A percentile compares a stretch with the other conserved stretches of the same genome.
Conservation (phyloP, 164 flowering plant genomes). For the Sedum album region DNA sequence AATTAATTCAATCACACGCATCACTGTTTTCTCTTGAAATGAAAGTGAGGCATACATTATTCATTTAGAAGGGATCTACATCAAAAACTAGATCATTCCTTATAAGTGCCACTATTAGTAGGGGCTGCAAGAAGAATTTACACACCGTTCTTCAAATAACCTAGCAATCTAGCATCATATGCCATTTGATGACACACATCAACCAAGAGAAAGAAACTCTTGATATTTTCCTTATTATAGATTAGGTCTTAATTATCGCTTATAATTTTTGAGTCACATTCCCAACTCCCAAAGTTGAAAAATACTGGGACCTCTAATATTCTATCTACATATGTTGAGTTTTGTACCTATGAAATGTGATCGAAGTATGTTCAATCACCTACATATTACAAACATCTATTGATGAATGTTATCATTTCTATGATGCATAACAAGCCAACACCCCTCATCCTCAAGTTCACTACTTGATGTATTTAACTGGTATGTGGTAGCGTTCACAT, state of each 20-base stretch:
- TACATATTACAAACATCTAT: neutral
- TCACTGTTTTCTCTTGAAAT: neutral
- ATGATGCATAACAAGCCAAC: neutral
- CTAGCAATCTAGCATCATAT: constrained; percentile 2
- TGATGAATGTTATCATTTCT: neutral
- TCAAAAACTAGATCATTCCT: neutral
- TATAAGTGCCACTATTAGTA: too few species aligned
- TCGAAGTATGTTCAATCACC: neutral
- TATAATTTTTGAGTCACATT: neutral
- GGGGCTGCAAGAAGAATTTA: too few species aligned
- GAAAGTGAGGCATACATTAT: neutral
- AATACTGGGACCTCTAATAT: neutral
- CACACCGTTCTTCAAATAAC: neutral
- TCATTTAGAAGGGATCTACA: neutral
- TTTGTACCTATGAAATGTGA: neutral
- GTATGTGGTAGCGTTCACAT: neutral
- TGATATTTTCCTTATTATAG: neutral
- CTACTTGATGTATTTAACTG: neutral
- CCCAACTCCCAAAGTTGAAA: neutral
- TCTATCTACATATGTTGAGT: neutral
- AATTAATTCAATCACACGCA: neutral
- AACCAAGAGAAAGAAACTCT: neutral
- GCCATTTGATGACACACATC: neutral
- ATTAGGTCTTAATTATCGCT: neutral
- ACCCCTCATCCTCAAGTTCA: neutral